phyloP scores from a whole-genome alignment of 2,329 filamentous ascomycete species.

The Zymoseptoria brevis region DNA sequence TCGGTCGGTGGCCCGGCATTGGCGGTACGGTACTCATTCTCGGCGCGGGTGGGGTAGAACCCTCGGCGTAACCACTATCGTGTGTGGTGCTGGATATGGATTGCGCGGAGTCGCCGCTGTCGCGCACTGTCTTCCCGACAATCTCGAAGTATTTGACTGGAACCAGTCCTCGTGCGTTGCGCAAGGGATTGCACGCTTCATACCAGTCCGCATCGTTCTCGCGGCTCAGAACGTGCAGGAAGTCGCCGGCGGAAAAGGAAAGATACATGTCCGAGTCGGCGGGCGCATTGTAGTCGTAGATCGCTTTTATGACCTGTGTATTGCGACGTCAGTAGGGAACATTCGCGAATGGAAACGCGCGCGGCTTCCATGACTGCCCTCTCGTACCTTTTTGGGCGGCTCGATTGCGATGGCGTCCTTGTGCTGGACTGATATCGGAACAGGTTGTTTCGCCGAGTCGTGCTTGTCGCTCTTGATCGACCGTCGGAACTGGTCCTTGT shows the following conservation, averaged over 20 bases:
- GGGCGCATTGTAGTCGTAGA: slow-evolving; percentile 83
- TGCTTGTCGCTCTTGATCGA: slow-evolving; percentile 87
- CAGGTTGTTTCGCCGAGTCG: slow-evolving; percentile 48
- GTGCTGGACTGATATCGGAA: slow-evolving; percentile 68
- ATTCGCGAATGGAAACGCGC: not conserved
- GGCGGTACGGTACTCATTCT: slow-evolving; percentile 25
- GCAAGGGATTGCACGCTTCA: slow-evolving; percentile 93
- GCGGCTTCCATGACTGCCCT: slow-evolving; percentile 4
- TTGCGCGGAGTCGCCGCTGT: slow-evolving; percentile 55
- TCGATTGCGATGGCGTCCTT: slow-evolving; percentile 85
- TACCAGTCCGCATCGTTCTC: slow-evolving; percentile 96
- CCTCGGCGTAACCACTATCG: slow-evolving; percentile 82
- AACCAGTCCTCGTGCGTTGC: slow-evolving; percentile 80
- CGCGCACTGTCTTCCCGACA: slow-evolving; percentile 82
- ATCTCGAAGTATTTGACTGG: slow-evolving; percentile 91
- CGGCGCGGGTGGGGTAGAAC: slow-evolving; percentile 26
- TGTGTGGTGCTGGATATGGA: slow-evolving; percentile 53
- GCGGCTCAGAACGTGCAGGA: slow-evolving; percentile 93
- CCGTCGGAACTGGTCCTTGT: slow-evolving; percentile 54
- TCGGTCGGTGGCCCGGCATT: slow-evolving; percentile 25
- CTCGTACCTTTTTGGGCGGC: slow-evolving; percentile 80
- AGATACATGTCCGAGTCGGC: slow-evolving; percentile 53
- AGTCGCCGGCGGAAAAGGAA: slow-evolving; percentile 89
- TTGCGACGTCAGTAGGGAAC: not conserved
- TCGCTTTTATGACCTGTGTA: slow-evolving; percentile 81